Evolutionary conservation across 805 yeast genomes (phyloP).

Genomic region (Phaffomyces antillensis): DNA sequence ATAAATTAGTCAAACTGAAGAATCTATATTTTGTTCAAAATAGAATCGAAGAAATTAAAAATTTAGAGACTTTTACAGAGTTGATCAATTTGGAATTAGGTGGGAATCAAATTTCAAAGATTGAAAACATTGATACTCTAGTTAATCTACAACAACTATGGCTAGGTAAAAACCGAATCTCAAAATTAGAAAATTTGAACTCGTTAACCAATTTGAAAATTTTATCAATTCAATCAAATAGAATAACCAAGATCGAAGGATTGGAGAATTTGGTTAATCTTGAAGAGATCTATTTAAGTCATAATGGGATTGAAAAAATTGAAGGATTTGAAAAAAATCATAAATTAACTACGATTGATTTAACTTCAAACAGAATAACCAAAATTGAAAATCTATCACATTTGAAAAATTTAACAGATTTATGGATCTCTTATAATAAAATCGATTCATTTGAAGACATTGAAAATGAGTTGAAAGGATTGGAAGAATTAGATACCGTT

Average conservation of each 20-base stretch:
- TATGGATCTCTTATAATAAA: constrained; percentile 86
- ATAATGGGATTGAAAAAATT: constrained; percentile 67
- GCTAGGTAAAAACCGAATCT: constrained; percentile 85
- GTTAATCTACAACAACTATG: constrained; percentile 66
- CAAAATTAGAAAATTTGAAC: constrained; percentile 54
- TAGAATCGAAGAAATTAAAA: constrained; percentile 65
- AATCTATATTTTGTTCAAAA: constrained; percentile 85
- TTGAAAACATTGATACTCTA: constrained; percentile 52
- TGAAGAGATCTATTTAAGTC: constrained; percentile 83
- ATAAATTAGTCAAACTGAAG: constrained; percentile 50
- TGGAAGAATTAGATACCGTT: constrained; percentile 72
- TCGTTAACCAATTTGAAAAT: constrained; percentile 58
- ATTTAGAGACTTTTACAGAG: constrained; percentile 47
- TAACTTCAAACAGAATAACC: constrained; percentile 65
- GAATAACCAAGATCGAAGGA: constrained; percentile 73
- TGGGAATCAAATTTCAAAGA: constrained; percentile 65
- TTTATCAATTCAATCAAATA: constrained; percentile 83
- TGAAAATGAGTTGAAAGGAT: constrained; percentile 52
- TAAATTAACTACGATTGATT: constrained; percentile 68
- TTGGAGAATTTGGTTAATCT: constrained; percentile 62
- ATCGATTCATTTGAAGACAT: constrained; percentile 64
- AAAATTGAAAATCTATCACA: constrained; percentile 60
- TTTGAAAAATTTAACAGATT: constrained; percentile 68
- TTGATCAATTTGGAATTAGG: constrained; percentile 80
- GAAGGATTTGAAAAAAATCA: constrained; percentile 70